These are phyloP conservation scores for Chamaenerion angustifolium DNA, from an alignment of 345 rosid species.

Conservation along the genomic window DNA sequence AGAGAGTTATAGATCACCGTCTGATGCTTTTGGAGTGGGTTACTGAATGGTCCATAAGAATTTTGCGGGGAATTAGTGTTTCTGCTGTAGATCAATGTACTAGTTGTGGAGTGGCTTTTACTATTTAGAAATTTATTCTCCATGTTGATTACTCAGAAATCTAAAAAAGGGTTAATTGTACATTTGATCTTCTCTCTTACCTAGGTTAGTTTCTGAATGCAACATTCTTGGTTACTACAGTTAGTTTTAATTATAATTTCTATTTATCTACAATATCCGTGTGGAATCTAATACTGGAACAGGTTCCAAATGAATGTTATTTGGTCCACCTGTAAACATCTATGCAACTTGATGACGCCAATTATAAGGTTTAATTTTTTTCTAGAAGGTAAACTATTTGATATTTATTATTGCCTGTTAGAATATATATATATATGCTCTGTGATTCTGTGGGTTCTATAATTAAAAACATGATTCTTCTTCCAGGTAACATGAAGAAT, in stretches of 20 bases:
- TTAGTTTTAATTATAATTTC: slow-evolving; percentile 10
- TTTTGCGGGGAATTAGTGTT: slow-evolving; percentile 21
- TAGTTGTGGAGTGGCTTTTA: too few species aligned
- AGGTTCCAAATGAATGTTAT: slow-evolving; percentile 53
- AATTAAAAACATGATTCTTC: too few species aligned
- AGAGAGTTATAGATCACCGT: slow-evolving; percentile 30
- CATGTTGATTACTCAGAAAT: too few species aligned
- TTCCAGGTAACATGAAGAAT: not conserved
- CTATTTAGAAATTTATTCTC: too few species aligned
- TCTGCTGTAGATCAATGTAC: too few species aligned
- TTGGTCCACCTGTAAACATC: slow-evolving; percentile 61
- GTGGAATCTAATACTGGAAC: slow-evolving; percentile 40
- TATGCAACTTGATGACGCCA: slow-evolving; percentile 57
- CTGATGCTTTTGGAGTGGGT: slow-evolving; percentile 40
- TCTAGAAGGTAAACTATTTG: slow-evolving; percentile 46
- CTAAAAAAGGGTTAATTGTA: too few species aligned
- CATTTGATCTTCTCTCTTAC: too few species aligned
- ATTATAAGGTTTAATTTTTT: slow-evolving; percentile 48
- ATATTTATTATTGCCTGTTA: slow-evolving; percentile 19
- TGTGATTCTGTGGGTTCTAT: slow-evolving; percentile 17
- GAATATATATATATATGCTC: slow-evolving; percentile 11
- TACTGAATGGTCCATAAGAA: slow-evolving; percentile 14
- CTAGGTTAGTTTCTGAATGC: slow-evolving; percentile 1
- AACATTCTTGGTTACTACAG: slow-evolving; percentile 8
- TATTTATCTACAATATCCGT: slow-evolving; percentile 16